phyloP scores from a whole-genome alignment of 768 basidiomycete genomes.

The Lactarius tabidus region DNA sequence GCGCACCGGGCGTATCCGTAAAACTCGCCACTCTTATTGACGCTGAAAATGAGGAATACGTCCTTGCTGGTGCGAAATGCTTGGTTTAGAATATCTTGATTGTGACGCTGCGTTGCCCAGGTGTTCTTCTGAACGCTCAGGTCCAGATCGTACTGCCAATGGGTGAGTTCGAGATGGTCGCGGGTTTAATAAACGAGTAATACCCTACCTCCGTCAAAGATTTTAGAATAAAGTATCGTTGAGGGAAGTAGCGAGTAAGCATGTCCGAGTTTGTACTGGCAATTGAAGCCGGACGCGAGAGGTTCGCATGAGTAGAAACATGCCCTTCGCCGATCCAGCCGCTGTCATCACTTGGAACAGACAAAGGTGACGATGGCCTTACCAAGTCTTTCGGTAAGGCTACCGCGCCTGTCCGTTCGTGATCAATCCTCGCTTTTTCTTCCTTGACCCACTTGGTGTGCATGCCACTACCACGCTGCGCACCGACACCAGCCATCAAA shows the following conservation, averaged over 20 bases:
- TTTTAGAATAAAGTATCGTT: constrained; percentile 91
- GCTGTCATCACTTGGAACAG: constrained; percentile 40
- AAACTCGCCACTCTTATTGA: constrained; percentile 92
- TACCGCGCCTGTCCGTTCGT: constrained; percentile 17
- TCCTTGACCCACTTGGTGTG: constrained; percentile 81
- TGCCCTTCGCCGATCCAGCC: constrained; percentile 15
- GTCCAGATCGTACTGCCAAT: constrained; percentile 65
- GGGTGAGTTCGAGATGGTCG: background rate
- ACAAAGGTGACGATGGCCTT: constrained; percentile 32
- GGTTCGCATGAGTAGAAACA: constrained; percentile 42
- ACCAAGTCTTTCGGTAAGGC: constrained; percentile 23
- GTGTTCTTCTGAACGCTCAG: constrained; percentile 70
- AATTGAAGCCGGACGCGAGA: constrained; percentile 66
- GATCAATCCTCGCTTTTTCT: constrained; percentile 39
- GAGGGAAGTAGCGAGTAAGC: constrained; percentile 70
- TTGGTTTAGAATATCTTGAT: constrained; percentile 86
- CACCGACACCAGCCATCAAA: constrained; percentile 84
- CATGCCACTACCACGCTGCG: constrained; percentile 80
- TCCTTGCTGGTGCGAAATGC: constrained; percentile 86
- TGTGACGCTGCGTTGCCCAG: constrained; percentile 94
- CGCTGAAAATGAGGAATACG: constrained; percentile 87
- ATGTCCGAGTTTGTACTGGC: constrained; percentile 84
- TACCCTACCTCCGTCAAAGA: constrained; percentile 68
- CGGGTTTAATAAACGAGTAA: background rate
- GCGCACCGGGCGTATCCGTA: constrained; percentile 84